Conservation (phyloP, 2,329 filamentous ascomycete species). For the Fusarium pseudoanthophilum region DNA sequence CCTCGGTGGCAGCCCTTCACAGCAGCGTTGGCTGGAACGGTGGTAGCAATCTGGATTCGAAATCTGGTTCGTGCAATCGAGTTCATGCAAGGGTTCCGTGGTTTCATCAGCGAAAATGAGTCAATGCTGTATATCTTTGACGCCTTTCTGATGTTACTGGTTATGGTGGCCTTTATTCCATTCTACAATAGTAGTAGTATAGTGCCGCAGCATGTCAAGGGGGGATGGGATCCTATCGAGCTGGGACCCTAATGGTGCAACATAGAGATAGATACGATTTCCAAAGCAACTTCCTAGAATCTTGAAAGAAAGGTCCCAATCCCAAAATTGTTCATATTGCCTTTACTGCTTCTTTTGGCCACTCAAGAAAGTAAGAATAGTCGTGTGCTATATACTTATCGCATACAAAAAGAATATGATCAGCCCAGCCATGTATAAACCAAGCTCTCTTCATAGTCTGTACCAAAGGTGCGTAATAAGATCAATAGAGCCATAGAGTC, state of each 20-base stretch:
- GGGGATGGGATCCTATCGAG: neutral
- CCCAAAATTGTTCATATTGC: neutral
- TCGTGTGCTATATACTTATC: neutral
- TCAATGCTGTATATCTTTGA: neutral
- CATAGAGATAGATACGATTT: neutral
- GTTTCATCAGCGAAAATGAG: neutral
- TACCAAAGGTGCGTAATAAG: neutral
- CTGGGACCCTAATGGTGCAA: neutral
- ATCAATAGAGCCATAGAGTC: neutral
- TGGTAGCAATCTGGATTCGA: neutral
- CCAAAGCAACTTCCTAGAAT: neutral
- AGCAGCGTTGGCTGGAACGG: neutral
- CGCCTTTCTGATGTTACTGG: neutral
- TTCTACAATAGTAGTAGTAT: neutral
- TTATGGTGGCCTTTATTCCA: neutral
- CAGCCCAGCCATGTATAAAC: neutral
- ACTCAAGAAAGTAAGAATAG: neutral
- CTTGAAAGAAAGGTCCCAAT: fast-evolving
- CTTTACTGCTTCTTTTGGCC: neutral
- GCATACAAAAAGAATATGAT: neutral
- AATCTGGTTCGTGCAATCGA: neutral
- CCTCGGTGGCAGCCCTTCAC: neutral
- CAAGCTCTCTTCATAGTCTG: neutral
- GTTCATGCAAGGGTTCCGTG: neutral
- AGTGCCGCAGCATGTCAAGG: neutral